Evolutionary conservation across 2,329 filamentous ascomycete genomes (phyloP), one percentile per base, ranked within the genome.

Genomic region (Blastomyces gilchristii): DNA sequence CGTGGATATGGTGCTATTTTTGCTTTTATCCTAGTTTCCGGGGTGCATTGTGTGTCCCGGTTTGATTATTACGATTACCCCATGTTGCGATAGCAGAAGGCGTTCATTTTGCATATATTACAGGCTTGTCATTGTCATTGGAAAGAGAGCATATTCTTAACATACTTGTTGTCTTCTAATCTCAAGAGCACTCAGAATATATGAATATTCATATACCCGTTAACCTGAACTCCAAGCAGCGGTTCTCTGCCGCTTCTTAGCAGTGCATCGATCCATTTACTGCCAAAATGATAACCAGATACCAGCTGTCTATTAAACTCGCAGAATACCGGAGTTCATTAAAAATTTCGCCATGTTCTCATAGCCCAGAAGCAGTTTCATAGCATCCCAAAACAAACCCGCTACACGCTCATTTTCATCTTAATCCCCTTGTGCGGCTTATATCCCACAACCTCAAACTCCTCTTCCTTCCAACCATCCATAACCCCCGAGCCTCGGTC

Each of bases 391-490:
- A 47, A 47, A 18, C 43, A 54, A 18, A 47, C 71, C 69, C 91
- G 7, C 25, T 52, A 62, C 0, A 97, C 93, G 72, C 90, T 95
- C 94, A 99, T 99, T 80, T 97, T 97, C 94, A 99, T 99, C 54
- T 89, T 84, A 78, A 99, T 96, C 5, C 83, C 83, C 79, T 92
- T 93, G 75, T 97, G 91, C 63, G 94, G 93, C 59, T 92, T 85
- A 75, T 99, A 99, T 0, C 88, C 92, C 71, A 89, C 82, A 6
- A 99, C 84, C 64, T 88, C 86, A 74, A 99, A 93, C 65, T 99
- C 92, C 67, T 95, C 91, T 1, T 85, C 80, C 73, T 85, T 87
- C 91, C 94, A 97, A 0, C 90, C 91, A 73, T 99, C 94, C 69
- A 97, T 91, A 67, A 97, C 89, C 67, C 96, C 92, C 70, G 84